Conservation (phyloP, 169 alveolate genomes). For the Plasmodium relictum region DNA sequence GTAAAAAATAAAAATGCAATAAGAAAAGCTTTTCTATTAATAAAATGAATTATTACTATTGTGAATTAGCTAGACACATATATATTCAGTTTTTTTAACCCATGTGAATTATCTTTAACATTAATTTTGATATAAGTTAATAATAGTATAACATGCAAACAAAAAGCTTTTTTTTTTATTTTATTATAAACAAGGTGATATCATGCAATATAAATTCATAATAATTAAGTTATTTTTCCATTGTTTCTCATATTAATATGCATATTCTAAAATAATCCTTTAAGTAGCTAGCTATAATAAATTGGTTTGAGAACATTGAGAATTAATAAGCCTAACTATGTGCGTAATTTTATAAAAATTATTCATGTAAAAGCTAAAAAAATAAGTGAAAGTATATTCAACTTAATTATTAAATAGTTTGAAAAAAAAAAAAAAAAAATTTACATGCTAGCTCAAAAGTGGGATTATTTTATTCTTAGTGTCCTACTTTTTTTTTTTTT, state of each 20-base stretch:
- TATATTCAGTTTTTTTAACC: too few relatives aligned
- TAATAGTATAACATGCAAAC: constrained; percentile 30
- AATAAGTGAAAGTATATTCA: not conserved
- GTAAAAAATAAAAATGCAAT: not conserved
- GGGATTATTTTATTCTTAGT: not conserved
- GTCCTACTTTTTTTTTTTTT: constrained; percentile 23
- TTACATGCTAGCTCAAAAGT: constrained; percentile 56
- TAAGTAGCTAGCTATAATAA: constrained; percentile 60
- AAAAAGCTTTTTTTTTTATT: not conserved
- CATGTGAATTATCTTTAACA: constrained; percentile 11
- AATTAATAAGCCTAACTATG: not conserved
- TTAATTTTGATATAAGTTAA: constrained; percentile 4
- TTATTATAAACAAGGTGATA: too few relatives aligned
- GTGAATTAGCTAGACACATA: too few relatives aligned
- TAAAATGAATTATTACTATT: too few relatives aligned
- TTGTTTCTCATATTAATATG: too few relatives aligned
- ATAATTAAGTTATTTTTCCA: too few relatives aligned
- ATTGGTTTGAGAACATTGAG: not conserved
- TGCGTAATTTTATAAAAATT: not conserved
- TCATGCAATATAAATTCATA: too few relatives aligned
- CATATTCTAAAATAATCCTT: not conserved
- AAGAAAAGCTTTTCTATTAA: not conserved
- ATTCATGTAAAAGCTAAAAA: not conserved
- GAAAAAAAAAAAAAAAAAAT: constrained; percentile 30
- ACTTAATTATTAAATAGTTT: constrained; percentile 35